Percentiles rank a stretch among this genome's conserved stretches.
phyloP scores from a whole-genome alignment of 2,329 filamentous ascomycete species.

The Talaromyces verruculosus region DNA sequence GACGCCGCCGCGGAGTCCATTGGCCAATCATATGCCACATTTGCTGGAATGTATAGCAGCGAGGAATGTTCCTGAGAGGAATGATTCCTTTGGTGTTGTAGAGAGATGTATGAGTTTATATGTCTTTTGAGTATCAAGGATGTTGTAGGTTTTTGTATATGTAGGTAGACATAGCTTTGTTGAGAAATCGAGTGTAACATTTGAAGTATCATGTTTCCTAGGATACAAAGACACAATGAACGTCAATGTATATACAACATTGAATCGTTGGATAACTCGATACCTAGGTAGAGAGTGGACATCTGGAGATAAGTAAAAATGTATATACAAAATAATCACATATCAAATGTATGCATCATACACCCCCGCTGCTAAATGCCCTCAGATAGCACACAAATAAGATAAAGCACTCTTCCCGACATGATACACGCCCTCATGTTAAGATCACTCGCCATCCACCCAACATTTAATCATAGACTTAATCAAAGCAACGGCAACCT shows the following conservation, averaged over 20 bases:
- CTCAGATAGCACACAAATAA: neutral
- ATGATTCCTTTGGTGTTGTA: neutral
- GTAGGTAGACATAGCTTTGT: neutral
- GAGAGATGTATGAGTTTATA: neutral
- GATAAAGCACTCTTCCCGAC: neutral
- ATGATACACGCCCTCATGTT: too few relatives aligned
- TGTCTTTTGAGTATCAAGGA: neutral
- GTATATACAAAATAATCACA: neutral
- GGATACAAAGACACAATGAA: neutral
- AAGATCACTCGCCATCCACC: slow-evolving; percentile 30
- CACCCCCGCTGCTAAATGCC: neutral
- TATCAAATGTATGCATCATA: neutral
- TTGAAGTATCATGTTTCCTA: neutral
- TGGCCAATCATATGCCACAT: neutral
- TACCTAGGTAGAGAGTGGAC: too few relatives aligned
- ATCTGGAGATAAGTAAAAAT: neutral
- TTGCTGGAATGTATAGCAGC: neutral
- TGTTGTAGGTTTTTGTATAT: neutral
- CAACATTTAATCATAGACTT: slow-evolving; percentile 45
- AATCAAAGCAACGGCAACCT: slow-evolving; percentile 46
- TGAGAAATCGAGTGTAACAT: neutral
- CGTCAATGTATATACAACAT: neutral
- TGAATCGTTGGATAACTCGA: neutral
- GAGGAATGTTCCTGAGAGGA: neutral
- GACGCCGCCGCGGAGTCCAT: neutral